Evolutionary conservation across 2,329 filamentous ascomycete genomes (phyloP), one percentile per base, ranked within the genome.

Genomic region (Calonectria pauciramosa): DNA sequence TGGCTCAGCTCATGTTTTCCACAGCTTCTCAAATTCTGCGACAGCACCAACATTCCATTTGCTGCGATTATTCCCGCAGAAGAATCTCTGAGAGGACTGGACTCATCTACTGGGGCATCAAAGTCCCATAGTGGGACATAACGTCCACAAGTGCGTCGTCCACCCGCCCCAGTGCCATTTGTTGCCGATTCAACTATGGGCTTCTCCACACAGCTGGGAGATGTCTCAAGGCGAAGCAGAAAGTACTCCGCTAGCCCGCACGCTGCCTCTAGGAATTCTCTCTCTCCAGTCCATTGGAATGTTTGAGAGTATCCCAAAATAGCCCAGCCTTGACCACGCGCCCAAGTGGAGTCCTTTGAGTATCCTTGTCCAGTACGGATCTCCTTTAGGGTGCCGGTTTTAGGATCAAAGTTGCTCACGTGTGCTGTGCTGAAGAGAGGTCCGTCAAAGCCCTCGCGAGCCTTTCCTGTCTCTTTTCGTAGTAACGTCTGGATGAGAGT

Each of bases 311-410:
- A 90, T 0, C 89, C 89, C 20, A 89, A 81, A 20, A 90, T 87
- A 0, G 84, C 86, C 89, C 89, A 90, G 0, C 88, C 88, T 70
- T 90, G 89, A 2, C 89, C 89, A 16, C 89, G 85, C 6, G 86
- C 84, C 89, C 89, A 90, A 0, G 87, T 89, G 0, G 88, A 90
- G 23, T 83, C 79, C 41, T 86, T 86, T 0, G 80, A 76, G 75
- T 86, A 88, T 0, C 89, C 89, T 72, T 90, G 89, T 0, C 86
- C 88, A 0, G 89, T 90, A 68, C 87, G 84, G 36, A 84, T 84
- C 26, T 85, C 83, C 75, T 88, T 88, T 9, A 89, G 77, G 0
- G 74, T 76, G 0, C 89, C 88, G 0, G 83, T 87, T 0, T 71
- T 73, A 0, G 88, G 86, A 18, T 88, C 81, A 41, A 91, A 87